Conservation (phyloP, 2,329 filamentous ascomycete genomes). For the Fusarium virguliforme region DNA sequence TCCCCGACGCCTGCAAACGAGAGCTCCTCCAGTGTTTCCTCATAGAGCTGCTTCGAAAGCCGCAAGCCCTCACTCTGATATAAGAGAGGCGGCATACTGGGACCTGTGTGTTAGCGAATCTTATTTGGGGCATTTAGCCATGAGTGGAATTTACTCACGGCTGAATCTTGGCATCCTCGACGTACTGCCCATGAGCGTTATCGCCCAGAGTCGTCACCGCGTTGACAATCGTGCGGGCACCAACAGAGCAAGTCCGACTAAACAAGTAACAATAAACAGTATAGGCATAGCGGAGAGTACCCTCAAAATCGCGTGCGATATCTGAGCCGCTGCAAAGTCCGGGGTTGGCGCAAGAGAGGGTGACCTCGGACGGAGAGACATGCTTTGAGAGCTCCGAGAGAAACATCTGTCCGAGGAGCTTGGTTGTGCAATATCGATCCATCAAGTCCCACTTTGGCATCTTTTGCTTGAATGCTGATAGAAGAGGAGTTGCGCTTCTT, state of each 20-base stretch:
- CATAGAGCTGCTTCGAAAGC: background rate
- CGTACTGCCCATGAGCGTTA: background rate
- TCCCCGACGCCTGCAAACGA: background rate
- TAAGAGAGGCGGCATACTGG: background rate
- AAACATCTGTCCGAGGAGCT: constrained; percentile 1
- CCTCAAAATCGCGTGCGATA: background rate
- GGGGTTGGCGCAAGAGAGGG: background rate
- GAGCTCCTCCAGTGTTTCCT: background rate
- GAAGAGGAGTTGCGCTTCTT: background rate
- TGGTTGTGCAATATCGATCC: background rate
- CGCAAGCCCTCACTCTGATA: background rate
- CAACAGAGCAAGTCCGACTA: background rate
- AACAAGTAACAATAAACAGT: background rate
- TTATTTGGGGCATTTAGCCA: too few species aligned
- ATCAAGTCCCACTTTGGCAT: background rate
- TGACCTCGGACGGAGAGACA: background rate
- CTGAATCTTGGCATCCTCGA: background rate
- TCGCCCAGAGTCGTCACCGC: background rate
- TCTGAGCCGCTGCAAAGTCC: background rate
- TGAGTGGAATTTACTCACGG: too few species aligned
- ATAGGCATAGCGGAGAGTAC: background rate
- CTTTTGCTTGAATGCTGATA: constrained; percentile 1
- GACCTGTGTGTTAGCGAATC: background rate
- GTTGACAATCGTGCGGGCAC: background rate
- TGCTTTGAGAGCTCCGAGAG: background rate